Conservation (phyloP, 306 rosid species). For the Vigna nakashimae region DNA sequence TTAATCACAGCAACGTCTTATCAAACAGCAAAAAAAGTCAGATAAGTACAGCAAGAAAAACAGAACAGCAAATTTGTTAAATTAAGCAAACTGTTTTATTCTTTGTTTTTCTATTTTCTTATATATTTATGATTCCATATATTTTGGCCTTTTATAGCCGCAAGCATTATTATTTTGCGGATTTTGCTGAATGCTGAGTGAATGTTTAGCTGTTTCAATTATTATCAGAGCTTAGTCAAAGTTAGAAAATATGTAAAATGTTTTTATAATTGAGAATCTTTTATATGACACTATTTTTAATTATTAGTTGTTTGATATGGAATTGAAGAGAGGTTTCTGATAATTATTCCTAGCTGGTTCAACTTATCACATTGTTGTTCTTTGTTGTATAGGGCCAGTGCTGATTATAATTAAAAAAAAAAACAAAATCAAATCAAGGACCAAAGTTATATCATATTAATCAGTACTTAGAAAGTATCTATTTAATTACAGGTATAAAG, state of each 20-base stretch:
- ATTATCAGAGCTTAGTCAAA: too few relatives aligned
- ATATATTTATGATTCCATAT: background rate
- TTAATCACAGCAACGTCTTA: conserved; percentile 40
- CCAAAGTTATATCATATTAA: too few relatives aligned
- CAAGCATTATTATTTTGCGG: background rate
- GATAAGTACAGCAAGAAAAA: conserved; percentile 9
- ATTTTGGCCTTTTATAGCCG: background rate
- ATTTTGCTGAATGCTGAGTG: background rate
- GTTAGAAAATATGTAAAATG: background rate
- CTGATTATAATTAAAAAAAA: too few relatives aligned
- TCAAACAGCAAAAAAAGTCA: conserved; percentile 24
- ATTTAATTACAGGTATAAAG: too few relatives aligned
- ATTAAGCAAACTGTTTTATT: background rate
- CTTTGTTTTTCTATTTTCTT: background rate
- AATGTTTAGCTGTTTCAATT: background rate
- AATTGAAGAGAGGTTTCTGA: background rate
- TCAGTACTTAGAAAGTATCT: too few relatives aligned
- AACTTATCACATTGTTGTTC: background rate
- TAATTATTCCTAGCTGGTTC: background rate
- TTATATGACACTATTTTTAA: background rate
- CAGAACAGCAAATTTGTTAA: background rate
- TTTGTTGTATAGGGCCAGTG: background rate
- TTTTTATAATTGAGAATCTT: background rate
- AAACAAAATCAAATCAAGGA: too few relatives aligned
- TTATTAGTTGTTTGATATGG: background rate